Base-by-base conservation (phyloP, 768 basidiomycete genomes). In the Suillus luteus region DNA sequence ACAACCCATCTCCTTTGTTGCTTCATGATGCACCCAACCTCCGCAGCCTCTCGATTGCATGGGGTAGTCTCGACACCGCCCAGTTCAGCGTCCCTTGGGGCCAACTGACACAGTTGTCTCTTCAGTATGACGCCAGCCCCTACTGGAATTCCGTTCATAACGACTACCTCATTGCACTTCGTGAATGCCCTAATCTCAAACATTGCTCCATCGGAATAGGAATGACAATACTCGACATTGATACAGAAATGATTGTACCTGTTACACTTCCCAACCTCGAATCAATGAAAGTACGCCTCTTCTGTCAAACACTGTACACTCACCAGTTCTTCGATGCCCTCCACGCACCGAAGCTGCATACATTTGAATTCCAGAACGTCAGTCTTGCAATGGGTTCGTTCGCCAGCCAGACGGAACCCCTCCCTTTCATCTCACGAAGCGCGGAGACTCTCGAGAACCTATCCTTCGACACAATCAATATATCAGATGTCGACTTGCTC, bases 71-170 rank as follows among this genome's bases (percentile, higher is more conserved):
- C 4, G 73, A 75, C 57, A 72, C 75, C 4, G 51, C 55, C 14
- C 17, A 54, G n/a, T 75, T 75, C 61, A 66, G 69, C 22, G 9
- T 75, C 19, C 75, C 73, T 0, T 75, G 75, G 73, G 58, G 48
- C 0, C 75, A 76, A 62, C 65, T 75, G 44, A 69, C 68, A 35
- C 60, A 72, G 54, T 66, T 75, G 2, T 69, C 66, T 41, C 75
- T 75, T 46, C 67, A 73, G 24, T 67, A 75, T 22, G 64, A 75
- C 37, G 75, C 73, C 2, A 67, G 66, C 66, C 37, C 73, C 1
- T 70, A 66, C 61, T 75, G 75, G 75, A 73, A 70, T 27, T 66
- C 72, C 2, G 66, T 69, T 9, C 73, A 75, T 19, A 73, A 65
- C 52, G 70, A 76, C 41, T 73, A 76, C 35, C 68, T 75, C 2